phyloP scores from a whole-genome alignment of 257 asterid genomes.

The Solanum raphanifolium region DNA sequence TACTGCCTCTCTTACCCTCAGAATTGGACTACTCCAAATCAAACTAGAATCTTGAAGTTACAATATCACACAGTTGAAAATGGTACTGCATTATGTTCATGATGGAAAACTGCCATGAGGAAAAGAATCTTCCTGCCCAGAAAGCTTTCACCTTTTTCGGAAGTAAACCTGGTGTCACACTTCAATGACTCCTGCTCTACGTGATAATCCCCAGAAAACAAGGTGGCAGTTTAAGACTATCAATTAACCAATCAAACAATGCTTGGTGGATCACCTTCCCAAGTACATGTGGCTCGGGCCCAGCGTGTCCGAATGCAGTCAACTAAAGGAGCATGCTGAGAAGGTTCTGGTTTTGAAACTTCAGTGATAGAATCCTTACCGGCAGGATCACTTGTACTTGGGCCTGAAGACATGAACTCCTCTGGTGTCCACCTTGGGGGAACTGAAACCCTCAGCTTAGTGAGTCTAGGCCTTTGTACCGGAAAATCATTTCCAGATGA shows the following conservation, averaged over 20 bases:
- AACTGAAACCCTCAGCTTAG: slow-evolving; percentile 75
- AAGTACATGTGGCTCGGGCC: slow-evolving; percentile 73
- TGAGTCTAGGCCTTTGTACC: slow-evolving; percentile 71
- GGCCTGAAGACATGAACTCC: slow-evolving; percentile 64
- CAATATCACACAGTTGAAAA: slow-evolving; percentile 12
- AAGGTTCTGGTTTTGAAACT: slow-evolving; percentile 49
- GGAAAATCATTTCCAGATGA: slow-evolving; percentile 39
- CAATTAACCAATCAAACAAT: slow-evolving; percentile 43
- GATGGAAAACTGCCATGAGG: neutral
- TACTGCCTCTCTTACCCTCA: neutral
- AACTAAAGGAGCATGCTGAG: slow-evolving; percentile 84
- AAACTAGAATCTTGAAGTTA: slow-evolving; percentile 2
- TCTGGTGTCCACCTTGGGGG: slow-evolving; percentile 98
- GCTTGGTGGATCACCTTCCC: slow-evolving; percentile 98
- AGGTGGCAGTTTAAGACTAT: neutral
- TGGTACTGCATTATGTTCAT: neutral
- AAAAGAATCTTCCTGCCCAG: neutral
- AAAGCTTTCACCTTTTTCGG: neutral
- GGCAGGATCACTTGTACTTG: slow-evolving; percentile 18
- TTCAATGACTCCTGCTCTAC: neutral
- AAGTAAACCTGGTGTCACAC: neutral
- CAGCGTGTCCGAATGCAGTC: slow-evolving; percentile 92
- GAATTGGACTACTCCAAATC: neutral
- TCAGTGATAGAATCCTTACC: slow-evolving; percentile 25
- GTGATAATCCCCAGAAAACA: neutral